phyloP scores from a whole-genome alignment of 2,329 filamentous ascomycete genomes.

The Fusarium duplospermum region DNA sequence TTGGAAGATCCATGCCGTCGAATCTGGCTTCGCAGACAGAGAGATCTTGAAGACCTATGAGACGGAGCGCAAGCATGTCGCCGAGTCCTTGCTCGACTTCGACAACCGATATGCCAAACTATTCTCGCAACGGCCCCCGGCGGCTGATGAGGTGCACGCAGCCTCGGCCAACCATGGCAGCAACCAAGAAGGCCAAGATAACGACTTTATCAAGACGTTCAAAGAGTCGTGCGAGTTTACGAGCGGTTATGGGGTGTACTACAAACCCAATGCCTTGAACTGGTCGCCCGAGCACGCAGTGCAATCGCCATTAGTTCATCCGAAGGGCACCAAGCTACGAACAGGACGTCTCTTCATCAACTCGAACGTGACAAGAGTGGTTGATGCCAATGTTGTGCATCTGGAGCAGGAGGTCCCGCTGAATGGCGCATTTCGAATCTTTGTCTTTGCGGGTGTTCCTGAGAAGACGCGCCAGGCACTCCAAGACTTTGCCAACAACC shows the following conservation, averaged over 20 bases:
- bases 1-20: conserved; percentile 96
- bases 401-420: conserved; percentile 90
- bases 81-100: conserved; percentile 85
- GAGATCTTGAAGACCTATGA: conserved; percentile 87
- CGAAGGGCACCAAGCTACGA: conserved; percentile 72
- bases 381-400: conserved; percentile 90
- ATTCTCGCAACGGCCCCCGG: conserved; percentile 83
- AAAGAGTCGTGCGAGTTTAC: conserved; percentile 94
- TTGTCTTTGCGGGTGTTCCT: conserved; percentile 83
- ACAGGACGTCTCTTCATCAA: conserved; percentile 82
- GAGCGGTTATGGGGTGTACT: conserved; percentile 89
- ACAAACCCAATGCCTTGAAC: conserved; percentile 84
- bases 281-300: conserved; percentile 81
- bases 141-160: conserved; percentile 77
- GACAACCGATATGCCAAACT: conserved; percentile 91
- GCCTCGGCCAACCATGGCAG: conserved; percentile 59
- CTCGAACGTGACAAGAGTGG: conserved; percentile 84
- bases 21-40: conserved; percentile 81
- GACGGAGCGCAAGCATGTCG: conserved; percentile 84
- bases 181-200: conserved; percentile 63
- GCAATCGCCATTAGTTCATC: conserved; percentile 76
- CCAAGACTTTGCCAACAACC: conserved; percentile 73
- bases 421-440: conserved; percentile 89
- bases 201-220: conserved; percentile 89
- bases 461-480: conserved; percentile 71